Conservation (phyloP, 1,284 basidiomycete species). For the Moniliella sp. region DNA sequence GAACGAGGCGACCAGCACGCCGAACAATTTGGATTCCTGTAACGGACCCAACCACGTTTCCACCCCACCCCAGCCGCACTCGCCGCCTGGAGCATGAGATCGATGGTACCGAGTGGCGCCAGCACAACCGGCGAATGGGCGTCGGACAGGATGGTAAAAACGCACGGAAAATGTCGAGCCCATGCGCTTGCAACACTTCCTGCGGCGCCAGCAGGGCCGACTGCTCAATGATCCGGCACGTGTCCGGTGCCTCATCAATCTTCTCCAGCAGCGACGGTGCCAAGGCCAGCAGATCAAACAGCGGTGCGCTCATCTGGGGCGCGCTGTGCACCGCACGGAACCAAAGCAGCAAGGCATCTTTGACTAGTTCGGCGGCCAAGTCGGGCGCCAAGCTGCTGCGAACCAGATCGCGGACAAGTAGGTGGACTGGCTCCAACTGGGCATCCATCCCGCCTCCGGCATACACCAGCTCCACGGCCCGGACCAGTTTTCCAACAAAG, state of each 20-base stretch:
- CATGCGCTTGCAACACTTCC: constrained; percentile 15
- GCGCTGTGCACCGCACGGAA: constrained; percentile 18
- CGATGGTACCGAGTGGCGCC: constrained; percentile 14
- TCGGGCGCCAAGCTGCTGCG: constrained; percentile 1
- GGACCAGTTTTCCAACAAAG: constrained; percentile 21
- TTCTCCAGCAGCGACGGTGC: constrained; percentile 12
- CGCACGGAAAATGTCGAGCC: constrained; percentile 9
- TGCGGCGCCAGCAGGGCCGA: constrained; percentile 17
- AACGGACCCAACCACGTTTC: constrained; percentile 9
- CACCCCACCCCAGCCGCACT: constrained; percentile 4
- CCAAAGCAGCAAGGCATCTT: constrained; percentile 28
- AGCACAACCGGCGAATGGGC: constrained; percentile 15
- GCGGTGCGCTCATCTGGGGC: constrained; percentile 15
- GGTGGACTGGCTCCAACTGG: not conserved
- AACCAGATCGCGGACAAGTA: not conserved
- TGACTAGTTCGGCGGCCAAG: constrained; percentile 14
- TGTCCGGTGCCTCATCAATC: constrained; percentile 23
- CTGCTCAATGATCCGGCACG: constrained; percentile 21
- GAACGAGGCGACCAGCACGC: constrained; percentile 12
- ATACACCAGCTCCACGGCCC: constrained; percentile 14
- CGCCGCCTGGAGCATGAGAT: constrained; percentile 16
- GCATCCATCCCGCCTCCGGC: constrained; percentile 1
- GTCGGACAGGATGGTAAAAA: constrained; percentile 18
- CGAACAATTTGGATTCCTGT: constrained; percentile 10
- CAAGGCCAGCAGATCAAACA: constrained; percentile 15